Conservation (phyloP, 2,329 filamentous ascomycete genomes). For the Berkeleyomyces rouxiae region DNA sequence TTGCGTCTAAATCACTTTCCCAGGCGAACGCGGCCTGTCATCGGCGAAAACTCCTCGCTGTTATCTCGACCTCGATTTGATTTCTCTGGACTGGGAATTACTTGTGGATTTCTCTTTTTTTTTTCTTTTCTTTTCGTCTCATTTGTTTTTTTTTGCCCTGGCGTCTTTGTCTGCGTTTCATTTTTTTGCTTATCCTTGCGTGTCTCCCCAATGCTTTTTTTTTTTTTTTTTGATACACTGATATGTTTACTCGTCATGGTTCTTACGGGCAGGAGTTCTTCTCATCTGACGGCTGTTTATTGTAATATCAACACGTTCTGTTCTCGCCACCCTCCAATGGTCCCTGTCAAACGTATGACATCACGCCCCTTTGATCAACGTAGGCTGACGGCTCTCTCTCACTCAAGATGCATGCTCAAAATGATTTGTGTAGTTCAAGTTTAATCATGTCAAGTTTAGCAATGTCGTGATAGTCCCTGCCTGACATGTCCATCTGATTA, state of each 20-base stretch:
- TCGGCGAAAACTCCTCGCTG: too few species aligned
- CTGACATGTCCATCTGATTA: background rate
- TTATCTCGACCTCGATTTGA: background rate
- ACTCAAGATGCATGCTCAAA: background rate
- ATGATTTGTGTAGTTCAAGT: background rate
- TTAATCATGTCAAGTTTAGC: background rate
- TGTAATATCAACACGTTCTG: background rate
- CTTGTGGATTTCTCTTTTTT: background rate
- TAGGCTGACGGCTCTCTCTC: background rate
- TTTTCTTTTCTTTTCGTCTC: background rate
- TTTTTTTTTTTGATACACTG: constrained; percentile 5
- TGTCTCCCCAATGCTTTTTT: background rate
- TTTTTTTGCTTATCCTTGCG: background rate
- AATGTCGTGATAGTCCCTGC: background rate
- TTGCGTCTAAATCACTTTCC: background rate
- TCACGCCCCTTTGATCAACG: background rate
- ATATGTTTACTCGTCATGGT: background rate
- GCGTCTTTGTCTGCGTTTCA: background rate
- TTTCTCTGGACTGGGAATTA: background rate
- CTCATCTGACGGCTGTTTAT: background rate
- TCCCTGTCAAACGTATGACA: background rate
- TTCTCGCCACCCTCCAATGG: background rate
- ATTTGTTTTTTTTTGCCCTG: background rate
- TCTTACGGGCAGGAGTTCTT: background rate
- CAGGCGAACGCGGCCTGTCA: too few species aligned